Evolutionary conservation across 352 stramenopile species (phyloP).

Genomic region (Thraustochytrium striatum): DNA sequence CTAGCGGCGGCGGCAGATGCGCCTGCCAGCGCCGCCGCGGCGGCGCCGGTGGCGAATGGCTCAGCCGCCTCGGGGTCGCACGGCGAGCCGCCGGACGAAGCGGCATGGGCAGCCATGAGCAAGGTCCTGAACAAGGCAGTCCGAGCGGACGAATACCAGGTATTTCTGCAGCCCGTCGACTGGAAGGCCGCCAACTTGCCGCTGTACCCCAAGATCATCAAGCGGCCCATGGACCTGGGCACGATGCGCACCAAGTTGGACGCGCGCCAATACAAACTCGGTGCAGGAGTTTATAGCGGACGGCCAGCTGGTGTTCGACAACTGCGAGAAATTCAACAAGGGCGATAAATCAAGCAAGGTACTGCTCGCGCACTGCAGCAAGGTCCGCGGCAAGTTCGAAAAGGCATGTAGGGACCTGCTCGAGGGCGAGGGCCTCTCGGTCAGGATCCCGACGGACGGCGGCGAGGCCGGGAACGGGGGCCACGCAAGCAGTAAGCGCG

Average conservation of each 20-base stretch:
- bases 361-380: background rate
- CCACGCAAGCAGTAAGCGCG: background rate
- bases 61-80: background rate
- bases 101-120: background rate
- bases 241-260: background rate
- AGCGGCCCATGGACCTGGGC: constrained; percentile 28
- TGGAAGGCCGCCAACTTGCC: background rate
- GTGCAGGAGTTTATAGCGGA: background rate
- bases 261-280: background rate
- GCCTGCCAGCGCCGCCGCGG: too few species aligned
- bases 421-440: background rate
- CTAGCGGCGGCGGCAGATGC: too few species aligned
- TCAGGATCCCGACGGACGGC: background rate
- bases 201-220: constrained; percentile 22
- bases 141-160: background rate
- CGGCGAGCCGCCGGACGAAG: background rate
- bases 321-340: constrained; percentile 23
- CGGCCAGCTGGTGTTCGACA: constrained; percentile 2
- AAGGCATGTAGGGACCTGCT: background rate
- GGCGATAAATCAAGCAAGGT: background rate
- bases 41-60: background rate
- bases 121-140: background rate
- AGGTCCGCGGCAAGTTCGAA: constrained; percentile 5
- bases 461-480: background rate
- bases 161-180: constrained; percentile 5